Evolutionary conservation across 352 stramenopile genomes (phyloP), one percentile per base, ranked within the genome.

Genomic region (Saprolegnia parasitica): DNA sequence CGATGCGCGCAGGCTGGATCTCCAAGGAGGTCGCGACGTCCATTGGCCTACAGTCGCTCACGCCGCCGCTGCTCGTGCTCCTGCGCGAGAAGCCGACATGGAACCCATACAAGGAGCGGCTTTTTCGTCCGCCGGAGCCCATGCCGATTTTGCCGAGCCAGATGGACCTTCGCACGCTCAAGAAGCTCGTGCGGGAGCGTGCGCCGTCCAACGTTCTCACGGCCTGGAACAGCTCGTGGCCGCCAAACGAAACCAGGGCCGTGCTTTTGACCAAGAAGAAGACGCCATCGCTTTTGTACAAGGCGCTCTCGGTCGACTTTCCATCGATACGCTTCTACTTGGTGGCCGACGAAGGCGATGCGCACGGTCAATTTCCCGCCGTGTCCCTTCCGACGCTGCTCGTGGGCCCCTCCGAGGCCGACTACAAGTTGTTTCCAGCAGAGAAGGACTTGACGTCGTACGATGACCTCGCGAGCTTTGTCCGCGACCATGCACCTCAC

Each of bases 21-120:
- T 70, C 63, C 10, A 52, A 58, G 18, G 63, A 70, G 16, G 50
- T 62, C 20, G 63, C 63, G 20, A 16, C 26, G n/a, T 23, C 54
- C 21, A 26, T 50, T 70, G 63, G 63, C n/a, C 35, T 70, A 15
- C 63, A 70, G 26, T 52, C 63, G 16, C 65, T 67, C 0, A 71
- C 71, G 3, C 66, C 86, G 0, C 85, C 85, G 1, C 79, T 78
- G 24, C 65, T 93, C 9, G 65, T 90, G 4, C 42, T 89, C 24
- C 90, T 87, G 72, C 81, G 77, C 55, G 83, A 87, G 35, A 68
- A 65, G 24, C 85, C 85, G 0, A 81, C 89, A 35, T 71, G 79
- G 74, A 93, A 93, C 61, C 85, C 85, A 9, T 93, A 93, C 72
- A 90, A 83, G 20, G 76, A 78, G 18, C 79, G 80, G 56, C 57